Evolutionary conservation across 192 early-diverging fungal species (phyloP).

Genomic region (Gigaspora rosea): DNA sequence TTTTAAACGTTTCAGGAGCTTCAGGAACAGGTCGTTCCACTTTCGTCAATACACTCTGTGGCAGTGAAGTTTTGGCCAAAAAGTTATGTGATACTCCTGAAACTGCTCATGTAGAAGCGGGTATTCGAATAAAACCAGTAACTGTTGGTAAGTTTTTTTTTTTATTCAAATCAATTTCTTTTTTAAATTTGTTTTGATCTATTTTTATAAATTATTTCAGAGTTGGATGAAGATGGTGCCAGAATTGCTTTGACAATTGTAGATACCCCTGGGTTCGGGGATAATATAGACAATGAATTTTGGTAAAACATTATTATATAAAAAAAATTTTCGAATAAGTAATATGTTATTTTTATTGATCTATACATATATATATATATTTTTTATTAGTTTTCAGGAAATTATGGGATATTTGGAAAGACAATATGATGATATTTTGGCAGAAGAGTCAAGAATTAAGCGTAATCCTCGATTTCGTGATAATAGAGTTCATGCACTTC

Average conservation of each 20-base stretch:
- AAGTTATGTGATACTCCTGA: slow-evolving; percentile 66
- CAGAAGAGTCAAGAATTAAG: slow-evolving; percentile 84
- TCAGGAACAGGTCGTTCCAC: slow-evolving; percentile 98
- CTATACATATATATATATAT: background rate
- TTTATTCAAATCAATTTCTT: background rate
- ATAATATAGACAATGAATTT: slow-evolving; percentile 92
- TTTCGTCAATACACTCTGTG: slow-evolving; percentile 98
- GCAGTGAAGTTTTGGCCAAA: slow-evolving; percentile 70
- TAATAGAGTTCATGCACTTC: slow-evolving; percentile 91
- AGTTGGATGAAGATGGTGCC: slow-evolving; percentile 98
- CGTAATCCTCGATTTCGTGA: slow-evolving; percentile 88
- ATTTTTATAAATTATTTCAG: slow-evolving; percentile 35
- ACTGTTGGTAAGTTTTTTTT: slow-evolving; percentile 66
- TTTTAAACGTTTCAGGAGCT: slow-evolving; percentile 56
- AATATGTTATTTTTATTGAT: background rate
- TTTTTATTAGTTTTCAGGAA: slow-evolving; percentile 72
- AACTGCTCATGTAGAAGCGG: slow-evolving; percentile 76
- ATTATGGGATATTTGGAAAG: slow-evolving; percentile 93
- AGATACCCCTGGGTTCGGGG: slow-evolving; percentile 98
- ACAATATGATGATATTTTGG: slow-evolving; percentile 93
- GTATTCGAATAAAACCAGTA: slow-evolving; percentile 86
- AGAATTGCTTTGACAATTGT: slow-evolving; percentile 96
- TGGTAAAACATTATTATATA: slow-evolving; percentile 55
- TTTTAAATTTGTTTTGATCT: background rate
- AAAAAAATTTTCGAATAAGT: background rate